Base-by-base conservation (phyloP, 1,284 basidiomycete species). In the Athelia psychrophila region DNA sequence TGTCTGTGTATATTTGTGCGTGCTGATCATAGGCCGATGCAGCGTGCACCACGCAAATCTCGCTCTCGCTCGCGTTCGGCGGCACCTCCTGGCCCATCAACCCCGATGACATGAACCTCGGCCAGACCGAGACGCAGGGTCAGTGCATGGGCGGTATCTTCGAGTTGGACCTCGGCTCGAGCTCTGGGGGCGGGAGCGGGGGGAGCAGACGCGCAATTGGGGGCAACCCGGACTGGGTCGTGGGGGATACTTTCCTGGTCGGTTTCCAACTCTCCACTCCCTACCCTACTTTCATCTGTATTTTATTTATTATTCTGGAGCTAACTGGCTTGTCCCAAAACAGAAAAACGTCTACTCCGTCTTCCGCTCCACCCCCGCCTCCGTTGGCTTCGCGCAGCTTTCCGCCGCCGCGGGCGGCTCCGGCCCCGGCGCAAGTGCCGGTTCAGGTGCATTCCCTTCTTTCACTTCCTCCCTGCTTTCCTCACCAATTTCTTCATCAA, bases 81-180 rank as follows among this genome's bases (percentile, higher is more conserved):
- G 81, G 83, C 16, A 71, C 73, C 51, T 63, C 66, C 3, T 86
- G 81, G 73, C 57, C 67, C 18, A 72, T 88, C 57, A 72, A 66
- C 56, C 48, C 72, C 1, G 63, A 64, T 6, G 79, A 81, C 63
- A 78, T 86, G 55, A 35, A 52, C 62, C 24, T 56, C 51, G 19
- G 60, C 36, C 55, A 30, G 15, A 36, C 46, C 22, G 38, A 18
- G 15, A 27, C 48, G 3, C 19, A 46, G 47, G 67, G 67, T 2
- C 54, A 60, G 59, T 91, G 88, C 62, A 70, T 82, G 5, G 88
- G 86, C 32, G 84, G 79, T 15, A 69, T 91, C 42, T 86, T 88
- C 54, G 83, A 80, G 49, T 66, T 86, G 38, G 20, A 22, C 20
- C 5, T 22, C 16, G n/a, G 38, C 16, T 42, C 38, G 6, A n/a